These are phyloP conservation scores for Alopecurus myosuroides DNA, from an alignment of 176 grass and related monocot species.

Conservation along the genomic window DNA sequence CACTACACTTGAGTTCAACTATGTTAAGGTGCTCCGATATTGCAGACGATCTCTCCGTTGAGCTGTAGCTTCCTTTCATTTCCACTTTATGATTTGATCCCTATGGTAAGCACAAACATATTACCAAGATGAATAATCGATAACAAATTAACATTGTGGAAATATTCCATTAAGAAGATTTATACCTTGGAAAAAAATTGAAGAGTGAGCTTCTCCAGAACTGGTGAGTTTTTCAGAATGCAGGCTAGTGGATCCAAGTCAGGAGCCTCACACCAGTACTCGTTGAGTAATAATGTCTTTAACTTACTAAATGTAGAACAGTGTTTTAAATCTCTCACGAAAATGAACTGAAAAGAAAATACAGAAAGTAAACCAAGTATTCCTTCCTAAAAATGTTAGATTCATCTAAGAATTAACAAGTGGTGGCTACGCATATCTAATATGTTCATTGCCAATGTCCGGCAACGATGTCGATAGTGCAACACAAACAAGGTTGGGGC, in stretches of 20 bases:
- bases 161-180: neutral
- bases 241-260: neutral
- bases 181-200: neutral
- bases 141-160: neutral
- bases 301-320: constrained; percentile 20
- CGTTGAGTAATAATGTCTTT: constrained; percentile 18
- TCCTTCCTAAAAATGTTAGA: too few species aligned
- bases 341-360: constrained; percentile 5
- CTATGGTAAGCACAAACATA: neutral
- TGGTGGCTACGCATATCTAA: too few species aligned
- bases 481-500: too few species aligned
- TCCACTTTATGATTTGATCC: neutral
- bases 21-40: neutral
- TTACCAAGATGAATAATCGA: neutral
- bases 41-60: neutral
- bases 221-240: constrained; percentile 12
- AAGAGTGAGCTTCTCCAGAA: constrained; percentile 27
- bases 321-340: constrained; percentile 4
- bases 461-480: too few species aligned
- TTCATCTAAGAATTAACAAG: too few species aligned
- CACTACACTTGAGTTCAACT: neutral
- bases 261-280: neutral
- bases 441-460: too few species aligned
- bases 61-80: neutral
- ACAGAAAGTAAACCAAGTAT: neutral